These are phyloP conservation scores for Penicillium concentricum DNA, from an alignment of 2,329 filamentous ascomycete species.

Conservation along the genomic window DNA sequence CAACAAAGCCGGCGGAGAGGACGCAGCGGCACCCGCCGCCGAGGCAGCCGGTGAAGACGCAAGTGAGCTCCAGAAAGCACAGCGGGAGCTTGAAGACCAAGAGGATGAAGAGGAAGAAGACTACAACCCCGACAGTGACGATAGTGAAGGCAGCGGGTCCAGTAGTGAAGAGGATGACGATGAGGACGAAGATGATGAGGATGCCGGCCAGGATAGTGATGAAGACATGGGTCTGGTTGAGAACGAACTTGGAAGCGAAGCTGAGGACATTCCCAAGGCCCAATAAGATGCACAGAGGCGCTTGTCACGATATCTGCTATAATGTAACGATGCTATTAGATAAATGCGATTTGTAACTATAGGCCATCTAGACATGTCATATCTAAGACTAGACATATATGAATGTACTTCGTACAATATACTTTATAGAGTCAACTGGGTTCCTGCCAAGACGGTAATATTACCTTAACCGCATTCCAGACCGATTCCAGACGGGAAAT, in stretches of 20 bases:
- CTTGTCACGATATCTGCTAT: background rate
- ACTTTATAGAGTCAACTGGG: conserved; percentile 4
- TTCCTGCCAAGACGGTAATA: conserved; percentile 22
- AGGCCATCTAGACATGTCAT: conserved; percentile 23
- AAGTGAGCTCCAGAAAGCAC: conserved; percentile 59
- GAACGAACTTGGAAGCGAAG: conserved; percentile 47
- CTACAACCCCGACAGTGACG: conserved; percentile 52
- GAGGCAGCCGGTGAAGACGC: conserved; percentile 50
- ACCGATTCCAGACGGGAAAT: conserved; percentile 16
- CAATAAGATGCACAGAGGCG: conserved; percentile 17
- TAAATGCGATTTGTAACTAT: background rate
- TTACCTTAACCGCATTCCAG: conserved; percentile 26
- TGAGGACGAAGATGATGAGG: conserved; percentile 32
- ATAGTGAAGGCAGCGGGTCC: conserved; percentile 49
- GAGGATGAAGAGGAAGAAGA: conserved; percentile 52
- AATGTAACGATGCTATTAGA: background rate
- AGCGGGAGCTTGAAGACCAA: conserved; percentile 53
- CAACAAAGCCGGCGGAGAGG: conserved; percentile 37
- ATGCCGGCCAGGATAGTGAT: conserved; percentile 28
- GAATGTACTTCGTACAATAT: background rate
- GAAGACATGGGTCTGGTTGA: conserved; percentile 39
- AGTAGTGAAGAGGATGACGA: conserved; percentile 43
- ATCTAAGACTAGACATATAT: background rate
- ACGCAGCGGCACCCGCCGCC: conserved; percentile 19
- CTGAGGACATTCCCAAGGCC: conserved; percentile 39